Percentiles rank a stretch among this genome's conserved stretches.
These are phyloP conservation scores for Didymella exigua DNA, from an alignment of 2,329 filamentous ascomycete species.

Conservation along the genomic window DNA sequence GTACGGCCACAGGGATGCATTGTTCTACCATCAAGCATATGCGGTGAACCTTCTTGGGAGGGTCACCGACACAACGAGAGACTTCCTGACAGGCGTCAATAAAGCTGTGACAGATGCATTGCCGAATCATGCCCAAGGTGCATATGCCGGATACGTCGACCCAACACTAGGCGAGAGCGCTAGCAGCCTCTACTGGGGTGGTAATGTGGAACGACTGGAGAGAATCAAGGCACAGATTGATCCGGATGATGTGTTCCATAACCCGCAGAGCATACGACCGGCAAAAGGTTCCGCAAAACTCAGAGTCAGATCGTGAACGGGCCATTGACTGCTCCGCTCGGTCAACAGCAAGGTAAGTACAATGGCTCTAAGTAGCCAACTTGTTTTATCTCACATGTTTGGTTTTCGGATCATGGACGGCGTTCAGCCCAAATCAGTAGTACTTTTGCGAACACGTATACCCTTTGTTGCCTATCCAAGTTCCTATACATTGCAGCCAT, in stretches of 20 bases:
- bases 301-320: not conserved
- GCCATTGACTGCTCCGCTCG: not conserved
- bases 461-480: not conserved
- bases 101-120: constrained; percentile 42
- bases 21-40: constrained; percentile 49
- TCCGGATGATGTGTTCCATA: constrained; percentile 46
- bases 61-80: constrained; percentile 44
- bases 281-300: constrained; percentile 15
- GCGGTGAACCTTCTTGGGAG: constrained; percentile 40
- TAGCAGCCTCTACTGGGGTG: constrained; percentile 55
- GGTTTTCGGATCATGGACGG: not conserved
- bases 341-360: not conserved
- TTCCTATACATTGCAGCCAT: not conserved
- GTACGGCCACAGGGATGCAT: constrained; percentile 41
- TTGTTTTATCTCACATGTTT: not conserved
- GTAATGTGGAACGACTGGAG: constrained; percentile 44
- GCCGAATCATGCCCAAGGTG: constrained; percentile 48
- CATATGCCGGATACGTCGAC: constrained; percentile 61
- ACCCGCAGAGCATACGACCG: constrained; percentile 44
- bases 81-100: constrained; percentile 51
- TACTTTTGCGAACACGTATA: not conserved
- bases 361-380: not conserved
- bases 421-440: too few relatives aligned
- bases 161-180: constrained; percentile 51
- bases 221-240: constrained; percentile 50